These are phyloP conservation scores for Backusella tuberculispora DNA, from an alignment of 192 early-diverging fungal genomes.

Conservation along the genomic window DNA sequence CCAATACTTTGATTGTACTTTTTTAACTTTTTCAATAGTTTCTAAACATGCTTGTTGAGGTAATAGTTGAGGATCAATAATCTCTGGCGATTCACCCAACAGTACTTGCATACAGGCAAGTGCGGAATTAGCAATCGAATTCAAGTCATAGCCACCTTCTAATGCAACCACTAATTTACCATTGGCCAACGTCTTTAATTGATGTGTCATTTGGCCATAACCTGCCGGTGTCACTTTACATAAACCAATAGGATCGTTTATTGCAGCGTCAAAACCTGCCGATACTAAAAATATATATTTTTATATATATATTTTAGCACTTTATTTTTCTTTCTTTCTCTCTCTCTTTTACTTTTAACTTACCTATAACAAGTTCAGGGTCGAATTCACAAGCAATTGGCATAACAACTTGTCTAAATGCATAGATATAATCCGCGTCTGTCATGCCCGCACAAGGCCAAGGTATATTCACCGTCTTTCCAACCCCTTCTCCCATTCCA, in stretches of 20 bases:
- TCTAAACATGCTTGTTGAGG: conserved; percentile 49
- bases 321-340: not conserved
- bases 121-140: conserved; percentile 72
- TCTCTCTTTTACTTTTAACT: not conserved
- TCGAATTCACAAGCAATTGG: conserved; percentile 83
- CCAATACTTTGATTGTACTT: conserved; percentile 54
- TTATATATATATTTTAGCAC: not conserved
- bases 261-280: conserved; percentile 89
- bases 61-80: conserved; percentile 34
- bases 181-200: conserved; percentile 69
- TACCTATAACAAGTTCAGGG: conserved; percentile 77
- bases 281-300: conserved; percentile 57
- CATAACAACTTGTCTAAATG: conserved; percentile 77
- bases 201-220: conserved; percentile 86
- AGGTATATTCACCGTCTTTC: conserved; percentile 85
- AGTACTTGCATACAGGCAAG: conserved; percentile 78
- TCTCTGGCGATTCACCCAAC: conserved; percentile 59
- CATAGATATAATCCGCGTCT: conserved; percentile 88
- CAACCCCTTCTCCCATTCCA: conserved; percentile 61
- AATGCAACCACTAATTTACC: conserved; percentile 80
- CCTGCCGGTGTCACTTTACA: conserved; percentile 79
- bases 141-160: conserved; percentile 87
- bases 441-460: conserved; percentile 76
- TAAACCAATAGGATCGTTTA: conserved; percentile 82
- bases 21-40: conserved; percentile 50